Conservation (phyloP, 176 grass and related monocot genomes). For the Elymus sibiricus region DNA sequence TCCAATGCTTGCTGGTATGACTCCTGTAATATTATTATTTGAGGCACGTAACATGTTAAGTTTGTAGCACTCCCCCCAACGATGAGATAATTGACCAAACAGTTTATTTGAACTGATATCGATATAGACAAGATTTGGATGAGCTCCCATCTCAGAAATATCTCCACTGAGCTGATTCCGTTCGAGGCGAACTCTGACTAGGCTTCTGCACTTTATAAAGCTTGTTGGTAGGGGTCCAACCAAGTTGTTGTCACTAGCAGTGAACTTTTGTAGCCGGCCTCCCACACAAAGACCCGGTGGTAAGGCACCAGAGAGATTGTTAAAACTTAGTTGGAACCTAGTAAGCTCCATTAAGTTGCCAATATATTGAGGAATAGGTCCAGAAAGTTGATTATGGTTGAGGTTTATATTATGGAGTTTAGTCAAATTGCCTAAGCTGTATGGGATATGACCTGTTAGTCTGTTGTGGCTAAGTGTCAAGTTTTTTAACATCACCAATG, state of each 20-base stretch:
- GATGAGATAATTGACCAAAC: no score
- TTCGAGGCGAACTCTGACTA: no score
- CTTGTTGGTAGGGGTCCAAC: not conserved
- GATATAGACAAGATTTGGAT: no score
- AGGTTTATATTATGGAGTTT: not conserved
- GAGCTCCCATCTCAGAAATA: no score
- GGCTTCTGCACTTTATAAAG: not conserved
- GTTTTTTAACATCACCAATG: no score
- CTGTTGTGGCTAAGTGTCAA: no score
- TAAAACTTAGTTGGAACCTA: not conserved
- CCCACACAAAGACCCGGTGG: not conserved
- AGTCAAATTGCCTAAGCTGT: not conserved
- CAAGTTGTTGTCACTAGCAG: not conserved
- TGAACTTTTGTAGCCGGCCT: not conserved
- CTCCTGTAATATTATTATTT: no score
- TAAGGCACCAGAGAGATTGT: not conserved
- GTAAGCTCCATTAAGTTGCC: not conserved
- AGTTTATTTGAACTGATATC: not conserved
- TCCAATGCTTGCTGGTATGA: not conserved
- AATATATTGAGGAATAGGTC: not conserved
- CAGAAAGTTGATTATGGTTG: not conserved
- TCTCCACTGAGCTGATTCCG: no score
- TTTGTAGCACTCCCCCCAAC: no score
- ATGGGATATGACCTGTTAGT: not conserved
- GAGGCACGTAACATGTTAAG: no score